Evolutionary conservation across 805 yeast genomes (phyloP).

Genomic region (Ogataea angusta): DNA sequence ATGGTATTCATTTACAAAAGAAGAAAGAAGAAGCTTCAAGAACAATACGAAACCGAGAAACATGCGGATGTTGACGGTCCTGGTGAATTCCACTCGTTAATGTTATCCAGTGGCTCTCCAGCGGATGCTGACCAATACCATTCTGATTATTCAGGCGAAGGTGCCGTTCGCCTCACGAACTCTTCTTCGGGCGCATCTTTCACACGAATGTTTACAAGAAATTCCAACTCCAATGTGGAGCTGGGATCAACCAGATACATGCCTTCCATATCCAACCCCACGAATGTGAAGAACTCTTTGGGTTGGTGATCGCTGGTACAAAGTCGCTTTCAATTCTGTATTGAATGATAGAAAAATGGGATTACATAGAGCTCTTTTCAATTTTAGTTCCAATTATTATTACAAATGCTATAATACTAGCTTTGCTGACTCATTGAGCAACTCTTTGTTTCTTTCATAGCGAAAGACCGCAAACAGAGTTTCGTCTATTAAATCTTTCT

Average conservation of each 20-base stretch:
- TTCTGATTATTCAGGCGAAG: slow-evolving; percentile 6
- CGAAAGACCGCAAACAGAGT: slow-evolving; percentile 7
- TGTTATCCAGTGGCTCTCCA: not conserved
- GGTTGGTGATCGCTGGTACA: slow-evolving; percentile 51
- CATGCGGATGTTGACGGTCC: slow-evolving; percentile 5
- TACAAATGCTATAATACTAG: slow-evolving; percentile 12
- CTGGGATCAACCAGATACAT: slow-evolving; percentile 29
- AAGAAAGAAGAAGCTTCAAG: slow-evolving; percentile 29
- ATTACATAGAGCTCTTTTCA: no score
- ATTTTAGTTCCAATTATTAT: not conserved
- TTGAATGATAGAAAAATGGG: slow-evolving; percentile 4
- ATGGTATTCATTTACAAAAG: slow-evolving; percentile 53
- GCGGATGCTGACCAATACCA: slow-evolving; percentile 4
- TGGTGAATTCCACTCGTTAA: slow-evolving; percentile 5
- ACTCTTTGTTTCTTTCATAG: slow-evolving; percentile 22
- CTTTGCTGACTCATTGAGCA: slow-evolving; percentile 21
- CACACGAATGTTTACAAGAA: slow-evolving; percentile 14
- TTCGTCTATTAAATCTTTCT: slow-evolving; percentile 6
- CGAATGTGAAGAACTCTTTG: slow-evolving; percentile 64
- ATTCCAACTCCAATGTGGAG: slow-evolving; percentile 13
- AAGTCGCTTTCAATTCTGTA: not conserved
- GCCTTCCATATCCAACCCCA: slow-evolving; percentile 62
- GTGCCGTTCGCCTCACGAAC: slow-evolving; percentile 12
- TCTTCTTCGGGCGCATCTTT: slow-evolving; percentile 18
- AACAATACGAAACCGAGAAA: slow-evolving; percentile 12